phyloP scores from a whole-genome alignment of 305 asterid genomes.

The Fraxinus nigra region DNA sequence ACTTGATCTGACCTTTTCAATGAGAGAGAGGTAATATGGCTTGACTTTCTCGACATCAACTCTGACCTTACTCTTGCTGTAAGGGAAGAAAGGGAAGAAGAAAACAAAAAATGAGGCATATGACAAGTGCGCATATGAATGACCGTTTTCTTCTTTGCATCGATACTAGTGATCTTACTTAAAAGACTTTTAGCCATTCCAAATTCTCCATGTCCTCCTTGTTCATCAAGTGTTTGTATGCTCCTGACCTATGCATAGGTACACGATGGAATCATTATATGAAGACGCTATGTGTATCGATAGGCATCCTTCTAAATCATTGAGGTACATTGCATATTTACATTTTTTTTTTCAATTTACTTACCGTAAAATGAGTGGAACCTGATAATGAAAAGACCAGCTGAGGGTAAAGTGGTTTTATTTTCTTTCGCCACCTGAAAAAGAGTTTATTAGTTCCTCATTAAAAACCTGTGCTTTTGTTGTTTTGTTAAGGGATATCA shows the following conservation, averaged over 20 bases:
- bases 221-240: constrained; percentile 51
- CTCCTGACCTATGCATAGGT: constrained; percentile 53
- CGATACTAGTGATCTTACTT: constrained; percentile 23
- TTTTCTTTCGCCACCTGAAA: constrained; percentile 61
- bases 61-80: constrained; percentile 41
- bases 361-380: constrained; percentile 56
- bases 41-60: constrained; percentile 40
- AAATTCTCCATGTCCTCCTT: constrained; percentile 51
- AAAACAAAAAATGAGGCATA: background rate
- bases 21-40: constrained; percentile 39
- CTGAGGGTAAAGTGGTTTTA: constrained; percentile 44
- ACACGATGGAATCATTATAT: background rate
- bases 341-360: background rate
- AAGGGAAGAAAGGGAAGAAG: background rate
- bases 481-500: background rate
- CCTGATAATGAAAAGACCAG: constrained; percentile 57
- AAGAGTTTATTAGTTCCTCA: background rate
- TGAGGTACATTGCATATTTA: background rate
- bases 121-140: background rate
- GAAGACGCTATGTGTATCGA: background rate
- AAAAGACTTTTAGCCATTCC: constrained; percentile 58
- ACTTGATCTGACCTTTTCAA: constrained; percentile 29
- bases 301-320: background rate
- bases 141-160: background rate
- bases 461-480: background rate